These are phyloP conservation scores for Candida alai DNA, from an alignment of 805 yeast species.

Conservation along the genomic window DNA sequence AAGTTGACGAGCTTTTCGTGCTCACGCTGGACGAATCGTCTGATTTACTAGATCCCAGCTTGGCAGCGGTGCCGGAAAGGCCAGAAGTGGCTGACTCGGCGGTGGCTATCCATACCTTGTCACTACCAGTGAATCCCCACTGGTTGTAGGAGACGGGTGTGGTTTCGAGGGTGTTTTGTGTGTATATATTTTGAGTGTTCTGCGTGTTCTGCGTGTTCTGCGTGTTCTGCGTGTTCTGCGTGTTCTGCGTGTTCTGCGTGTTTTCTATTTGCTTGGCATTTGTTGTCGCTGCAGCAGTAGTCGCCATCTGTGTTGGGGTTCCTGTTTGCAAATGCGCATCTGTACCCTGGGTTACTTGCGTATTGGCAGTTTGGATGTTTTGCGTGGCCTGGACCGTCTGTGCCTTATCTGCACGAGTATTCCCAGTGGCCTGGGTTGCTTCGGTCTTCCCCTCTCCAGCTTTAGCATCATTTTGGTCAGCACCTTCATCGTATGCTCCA, in stretches of 20 bases:
- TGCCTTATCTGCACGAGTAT: neutral
- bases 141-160: slow-evolving; percentile 35
- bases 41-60: slow-evolving; percentile 2
- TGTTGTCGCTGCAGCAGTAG: neutral
- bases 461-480: slow-evolving; percentile 5
- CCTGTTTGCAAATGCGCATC: neutral
- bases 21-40: neutral
- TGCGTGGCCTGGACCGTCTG: neutral
- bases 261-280: neutral
- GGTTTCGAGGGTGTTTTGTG: slow-evolving; percentile 6
- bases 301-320: neutral
- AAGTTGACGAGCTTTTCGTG: slow-evolving; percentile 6
- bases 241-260: too few relatives aligned
- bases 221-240: too few relatives aligned
- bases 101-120: slow-evolving; percentile 30
- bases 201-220: too few relatives aligned
- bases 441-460: slow-evolving; percentile 2
- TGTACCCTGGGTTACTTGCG: neutral
- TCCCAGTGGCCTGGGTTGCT: neutral
- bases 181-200: too few relatives aligned
- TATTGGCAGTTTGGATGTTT: neutral
- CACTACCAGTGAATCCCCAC: slow-evolving; percentile 41
- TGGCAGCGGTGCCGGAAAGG: neutral
- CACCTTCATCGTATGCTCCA: neutral
- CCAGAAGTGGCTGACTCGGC: slow-evolving; percentile 8